A percentile compares a stretch with the other conserved stretches of the same genome.
These are phyloP conservation scores for Fragilaria radians DNA, from an alignment of 108 stramenopile species.

Conservation along the genomic window DNA sequence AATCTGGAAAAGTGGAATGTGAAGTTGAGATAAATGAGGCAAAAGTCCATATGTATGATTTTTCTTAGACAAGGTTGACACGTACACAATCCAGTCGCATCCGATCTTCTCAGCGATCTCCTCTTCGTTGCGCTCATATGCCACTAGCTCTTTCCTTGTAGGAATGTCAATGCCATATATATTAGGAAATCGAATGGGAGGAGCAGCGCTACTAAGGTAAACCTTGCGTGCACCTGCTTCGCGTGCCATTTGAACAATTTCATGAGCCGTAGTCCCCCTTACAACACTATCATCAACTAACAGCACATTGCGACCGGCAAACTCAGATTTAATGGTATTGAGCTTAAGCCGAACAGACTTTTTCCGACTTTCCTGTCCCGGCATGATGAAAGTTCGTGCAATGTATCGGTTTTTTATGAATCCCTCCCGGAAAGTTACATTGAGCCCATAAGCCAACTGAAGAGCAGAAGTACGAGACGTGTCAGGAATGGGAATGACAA, in stretches of 20 bases:
- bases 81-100: slow-evolving; percentile 88
- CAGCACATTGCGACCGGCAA: slow-evolving; percentile 85
- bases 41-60: too few relatives aligned
- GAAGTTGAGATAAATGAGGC: too few relatives aligned
- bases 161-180: slow-evolving; percentile 99
- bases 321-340: slow-evolving; percentile 94
- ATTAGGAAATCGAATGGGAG: slow-evolving; percentile 97
- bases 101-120: slow-evolving; percentile 86
- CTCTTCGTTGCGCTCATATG: slow-evolving; percentile 81
- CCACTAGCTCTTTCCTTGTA: slow-evolving; percentile 91
- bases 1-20: slow-evolving; percentile 18
- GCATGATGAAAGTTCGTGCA: slow-evolving; percentile 99
- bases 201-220: slow-evolving; percentile 91
- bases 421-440: slow-evolving; percentile 92
- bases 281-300: slow-evolving; percentile 98
- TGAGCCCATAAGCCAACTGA: slow-evolving; percentile 84
- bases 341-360: slow-evolving; percentile 98
- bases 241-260: slow-evolving; percentile 98
- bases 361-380: slow-evolving; percentile 92
- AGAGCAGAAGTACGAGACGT: slow-evolving; percentile 92
- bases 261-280: slow-evolving; percentile 93
- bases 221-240: slow-evolving; percentile 97
- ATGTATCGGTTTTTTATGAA: slow-evolving; percentile 99
- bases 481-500: slow-evolving; percentile 98
- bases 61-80: too few relatives aligned